Evolutionary conservation across 352 stramenopile species (phyloP), one percentile per base, ranked within the genome.

Genomic region (Thalassiosira livingstoniorum): DNA sequence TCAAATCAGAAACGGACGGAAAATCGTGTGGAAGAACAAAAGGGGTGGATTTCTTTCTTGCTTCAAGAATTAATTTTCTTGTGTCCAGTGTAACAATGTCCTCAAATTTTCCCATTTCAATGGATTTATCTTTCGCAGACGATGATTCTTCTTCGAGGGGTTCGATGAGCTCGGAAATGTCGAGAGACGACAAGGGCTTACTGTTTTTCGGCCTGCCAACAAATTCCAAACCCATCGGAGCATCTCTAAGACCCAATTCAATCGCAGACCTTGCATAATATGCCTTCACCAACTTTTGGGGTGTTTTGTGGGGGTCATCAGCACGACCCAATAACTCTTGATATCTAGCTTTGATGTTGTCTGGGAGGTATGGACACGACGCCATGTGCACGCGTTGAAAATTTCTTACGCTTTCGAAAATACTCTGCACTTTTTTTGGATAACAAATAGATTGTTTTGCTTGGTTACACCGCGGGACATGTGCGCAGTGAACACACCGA

Each of bases 341-440:
- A 15, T 90, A 54, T 32, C 80, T 27, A 58, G 39, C 35, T 67
- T 76, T 80, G 2, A 89, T 70, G 65, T 80, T 78, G 21, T 65
- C 21, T 18, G 88, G 80, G 54, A 92, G 87, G 54, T 82, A 58
- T 32, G 42, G 65, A 57, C 88, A 93, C 4, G 76, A 61, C 15
- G 77, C 53, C 5, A 85, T 70, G 66, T 93, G 88, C 0, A 75
- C 65, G 7, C 88, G 70, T 78, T 93, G 88, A 80, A 81, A 93
- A 31, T 87, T 93, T 54, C 90, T 80, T 35, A 93, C 87, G 47
- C 79, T 87, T 35, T 93, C 83, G 31, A 89, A 93, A 64, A 93
- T 92, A 60, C 83, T 92, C 5, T 72, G 70, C 18, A 82, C 55
- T 42, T 83, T 88, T 1, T 77, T 87, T 37, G 88, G 88, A 74